phyloP scores from a whole-genome alignment of 2,329 filamentous ascomycete genomes.

The Penicillium paneum region DNA sequence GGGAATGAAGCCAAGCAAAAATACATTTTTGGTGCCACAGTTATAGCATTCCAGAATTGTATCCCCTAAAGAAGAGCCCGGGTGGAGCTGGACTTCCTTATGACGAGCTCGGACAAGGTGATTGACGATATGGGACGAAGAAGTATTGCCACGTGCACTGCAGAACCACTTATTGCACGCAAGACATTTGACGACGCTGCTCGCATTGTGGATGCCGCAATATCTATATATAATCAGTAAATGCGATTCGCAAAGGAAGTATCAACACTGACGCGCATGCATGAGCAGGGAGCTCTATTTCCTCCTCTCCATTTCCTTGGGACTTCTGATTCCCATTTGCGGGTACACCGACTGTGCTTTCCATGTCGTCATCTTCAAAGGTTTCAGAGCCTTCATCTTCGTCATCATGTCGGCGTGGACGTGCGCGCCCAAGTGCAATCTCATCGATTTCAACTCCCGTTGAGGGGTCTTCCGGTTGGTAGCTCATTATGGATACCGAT shows the following conservation, averaged over 20 bases:
- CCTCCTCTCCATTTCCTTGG: conserved; percentile 63
- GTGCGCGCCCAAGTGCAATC: conserved; percentile 58
- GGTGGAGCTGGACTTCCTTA: conserved; percentile 97
- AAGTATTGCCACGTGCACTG: conserved; percentile 92
- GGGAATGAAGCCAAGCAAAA: conserved; percentile 94
- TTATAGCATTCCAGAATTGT: conserved; percentile 98
- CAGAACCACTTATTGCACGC: conserved; percentile 99
- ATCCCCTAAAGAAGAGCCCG: conserved; percentile 86
- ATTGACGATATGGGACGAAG: conserved; percentile 96
- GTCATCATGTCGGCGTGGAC: conserved; percentile 72
- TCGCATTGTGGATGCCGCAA: conserved; percentile 94
- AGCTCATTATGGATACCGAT: conserved; percentile 74
- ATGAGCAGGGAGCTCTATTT: conserved; percentile 87
- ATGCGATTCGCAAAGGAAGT: conserved; percentile 13
- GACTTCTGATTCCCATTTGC: conserved; percentile 69
- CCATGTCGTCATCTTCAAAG: conserved; percentile 76
- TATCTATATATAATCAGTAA: conserved; percentile 56
- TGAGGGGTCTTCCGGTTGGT: conserved; percentile 35
- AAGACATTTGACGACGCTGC: conserved; percentile 93
- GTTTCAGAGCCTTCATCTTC: conserved; percentile 85
- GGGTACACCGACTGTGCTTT: conserved; percentile 75
- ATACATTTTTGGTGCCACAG: conserved; percentile 98
- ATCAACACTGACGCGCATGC: conserved; percentile 78
- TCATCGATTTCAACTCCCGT: conserved; percentile 67
- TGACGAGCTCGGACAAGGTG: conserved; percentile 95